A percentile compares a stretch with the other conserved stretches of the same genome.
Evolutionary conservation across 2,329 filamentous ascomycete genomes (phyloP).

Genomic region (Escovopsis sp.): DNA sequence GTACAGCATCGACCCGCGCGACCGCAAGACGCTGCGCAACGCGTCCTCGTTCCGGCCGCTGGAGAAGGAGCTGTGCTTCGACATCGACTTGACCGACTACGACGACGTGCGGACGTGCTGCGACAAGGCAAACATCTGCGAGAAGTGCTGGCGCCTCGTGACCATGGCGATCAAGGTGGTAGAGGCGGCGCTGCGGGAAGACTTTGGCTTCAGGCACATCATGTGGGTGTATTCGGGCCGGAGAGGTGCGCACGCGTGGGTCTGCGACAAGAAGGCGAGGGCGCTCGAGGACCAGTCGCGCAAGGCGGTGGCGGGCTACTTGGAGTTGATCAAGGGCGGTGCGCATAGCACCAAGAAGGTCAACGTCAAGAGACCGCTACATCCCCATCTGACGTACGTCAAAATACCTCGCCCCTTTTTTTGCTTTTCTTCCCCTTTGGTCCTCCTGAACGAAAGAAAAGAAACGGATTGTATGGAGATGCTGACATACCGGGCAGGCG

Average conservation of each 20-base stretch:
- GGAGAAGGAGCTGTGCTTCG: constrained; percentile 90
- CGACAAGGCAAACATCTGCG: constrained; percentile 81
- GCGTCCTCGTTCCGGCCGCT: constrained; percentile 71
- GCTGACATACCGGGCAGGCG: constrained; percentile 33
- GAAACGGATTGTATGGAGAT: too few relatives aligned
- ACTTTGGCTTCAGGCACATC: constrained; percentile 94
- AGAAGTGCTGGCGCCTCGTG: constrained; percentile 91
- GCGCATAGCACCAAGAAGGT: constrained; percentile 77
- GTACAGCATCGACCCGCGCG: constrained; percentile 84
- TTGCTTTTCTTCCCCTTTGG: too few relatives aligned
- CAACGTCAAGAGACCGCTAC: constrained; percentile 69
- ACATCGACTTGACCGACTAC: constrained; percentile 99
- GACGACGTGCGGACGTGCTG: constrained; percentile 95
- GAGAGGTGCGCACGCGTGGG: constrained; percentile 94
- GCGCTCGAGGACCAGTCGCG: constrained; percentile 75
- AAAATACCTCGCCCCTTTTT: not conserved
- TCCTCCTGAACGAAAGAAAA: too few relatives aligned
- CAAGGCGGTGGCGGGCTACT: constrained; percentile 71
- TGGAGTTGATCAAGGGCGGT: constrained; percentile 81
- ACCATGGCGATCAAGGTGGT: constrained; percentile 96
- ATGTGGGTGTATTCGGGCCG: constrained; percentile 98
- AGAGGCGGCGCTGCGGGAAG: constrained; percentile 72
- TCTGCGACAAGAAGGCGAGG: constrained; percentile 80
- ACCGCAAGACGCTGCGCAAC: constrained; percentile 76
- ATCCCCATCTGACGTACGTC: constrained; percentile 67